These are phyloP conservation scores for Hypsizygus marmoreus DNA, from an alignment of 768 basidiomycete species.

Conservation along the genomic window DNA sequence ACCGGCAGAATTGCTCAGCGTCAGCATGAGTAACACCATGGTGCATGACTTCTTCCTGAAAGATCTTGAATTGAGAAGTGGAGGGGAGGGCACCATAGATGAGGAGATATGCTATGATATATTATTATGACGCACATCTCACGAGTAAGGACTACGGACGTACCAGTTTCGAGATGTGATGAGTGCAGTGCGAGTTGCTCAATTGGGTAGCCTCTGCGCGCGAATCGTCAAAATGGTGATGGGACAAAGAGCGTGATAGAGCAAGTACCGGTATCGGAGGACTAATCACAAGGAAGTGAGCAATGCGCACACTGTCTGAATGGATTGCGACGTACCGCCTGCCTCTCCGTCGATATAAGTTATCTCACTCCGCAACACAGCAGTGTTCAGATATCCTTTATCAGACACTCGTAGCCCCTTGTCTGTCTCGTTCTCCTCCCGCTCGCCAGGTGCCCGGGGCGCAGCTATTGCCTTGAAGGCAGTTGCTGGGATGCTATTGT, in stretches of 20 bases:
- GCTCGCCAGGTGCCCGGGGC: slow-evolving; percentile 54
- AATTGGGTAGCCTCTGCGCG: slow-evolving; percentile 84
- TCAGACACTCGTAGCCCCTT: slow-evolving; percentile 80
- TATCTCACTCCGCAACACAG: slow-evolving; percentile 77
- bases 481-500: slow-evolving; percentile 80
- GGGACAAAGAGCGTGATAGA: neutral
- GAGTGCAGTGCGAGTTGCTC: slow-evolving; percentile 85
- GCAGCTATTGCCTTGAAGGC: slow-evolving; percentile 80
- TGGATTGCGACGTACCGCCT: slow-evolving; percentile 50
- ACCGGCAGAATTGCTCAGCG: slow-evolving; percentile 66
- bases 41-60: slow-evolving; percentile 76
- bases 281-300: slow-evolving; percentile 32
- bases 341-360: slow-evolving; percentile 92
- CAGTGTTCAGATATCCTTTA: slow-evolving; percentile 82
- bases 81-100: slow-evolving; percentile 85
- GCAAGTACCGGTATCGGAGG: slow-evolving; percentile 67
- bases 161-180: slow-evolving; percentile 72
- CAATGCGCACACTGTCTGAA: neutral
- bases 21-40: slow-evolving; percentile 72
- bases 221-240: slow-evolving; percentile 1
- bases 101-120: slow-evolving; percentile 67
- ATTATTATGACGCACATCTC: slow-evolving; percentile 1
- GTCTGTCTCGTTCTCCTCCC: slow-evolving; percentile 81
- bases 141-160: slow-evolving; percentile 4
- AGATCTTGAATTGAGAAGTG: slow-evolving; percentile 56